Base-by-base conservation (phyloP, 495 filamentous ascomycete genomes). In the Extremus antarcticus region DNA sequence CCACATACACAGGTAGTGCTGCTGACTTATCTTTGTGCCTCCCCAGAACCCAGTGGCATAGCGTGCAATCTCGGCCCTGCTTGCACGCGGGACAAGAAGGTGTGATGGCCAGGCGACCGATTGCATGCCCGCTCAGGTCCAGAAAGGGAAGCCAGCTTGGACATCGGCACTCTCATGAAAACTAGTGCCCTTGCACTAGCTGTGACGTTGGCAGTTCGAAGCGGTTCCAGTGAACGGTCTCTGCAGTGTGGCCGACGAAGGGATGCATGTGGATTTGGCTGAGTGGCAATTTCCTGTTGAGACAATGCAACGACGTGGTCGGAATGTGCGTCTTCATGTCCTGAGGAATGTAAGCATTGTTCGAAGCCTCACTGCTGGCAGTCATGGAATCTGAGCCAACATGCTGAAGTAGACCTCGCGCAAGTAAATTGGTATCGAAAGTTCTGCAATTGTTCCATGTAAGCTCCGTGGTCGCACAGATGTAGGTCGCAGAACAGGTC, bases 61-160 rank as follows among this genome's bases (percentile, higher is more conserved):
- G 57, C 48, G 54, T 61, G 59, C 55, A 62, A 58, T 62, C 51
- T 62, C 54, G 51, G 50, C 55, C 47, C 29, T 54, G 25, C 11
- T 45, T 55, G 59, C 40, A 55, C 50, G 47, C 48, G 32, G 46
- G 13, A 17, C 17, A 48, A 29, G 47, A 47, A 47, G 55, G 59
- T 62, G 59, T 49, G 59, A 50, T 38, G 55, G 25, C 45, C 16
- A 47, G 43, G 15, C n/a, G 23, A 24, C 51, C 50, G 55, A 58
- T 62, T 62, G 59, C 51, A 54, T 51, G 59, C 19, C 4, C 19
- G 15, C 8, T 19, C 22, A 13, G 7, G 35, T 3, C 54, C 38
- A 13, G 46, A 41, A 25, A 51, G 48, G 29, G 54, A 8, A 57
- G 32, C 54, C 22, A 41, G 40, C 20, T 41, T 3, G n/a, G 22